Conservation (phyloP, 768 basidiomycete genomes). For the Leccinum variicolor region DNA sequence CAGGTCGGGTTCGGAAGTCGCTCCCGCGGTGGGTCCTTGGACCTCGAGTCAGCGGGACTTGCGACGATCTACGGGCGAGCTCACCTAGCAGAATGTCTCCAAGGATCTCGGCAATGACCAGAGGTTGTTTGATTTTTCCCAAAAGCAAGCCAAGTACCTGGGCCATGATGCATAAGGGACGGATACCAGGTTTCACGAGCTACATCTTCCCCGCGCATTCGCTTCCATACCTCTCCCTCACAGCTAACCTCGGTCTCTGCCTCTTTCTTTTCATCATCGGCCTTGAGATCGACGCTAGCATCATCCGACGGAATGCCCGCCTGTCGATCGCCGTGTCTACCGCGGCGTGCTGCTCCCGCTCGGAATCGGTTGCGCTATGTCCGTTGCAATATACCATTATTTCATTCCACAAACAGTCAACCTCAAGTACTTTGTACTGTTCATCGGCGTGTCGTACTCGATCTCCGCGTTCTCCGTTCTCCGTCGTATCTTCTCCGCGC, state of each 20-base stretch:
- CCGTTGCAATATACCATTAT: constrained; percentile 68
- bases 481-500: constrained; percentile 66
- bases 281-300: constrained; percentile 77
- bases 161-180: constrained; percentile 79
- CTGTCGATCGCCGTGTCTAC: constrained; percentile 66
- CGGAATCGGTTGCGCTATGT: constrained; percentile 73
- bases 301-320: constrained; percentile 76
- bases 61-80: constrained; percentile 34
- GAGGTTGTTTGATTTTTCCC: constrained; percentile 73
- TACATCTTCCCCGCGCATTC: constrained; percentile 80
- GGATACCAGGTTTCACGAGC: constrained; percentile 84
- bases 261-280: constrained; percentile 94
- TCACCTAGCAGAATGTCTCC: constrained; percentile 81
- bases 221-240: constrained; percentile 73
- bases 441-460: constrained; percentile 86
- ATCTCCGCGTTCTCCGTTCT: constrained; percentile 65
- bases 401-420: constrained; percentile 62
- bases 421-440: constrained; percentile 91
- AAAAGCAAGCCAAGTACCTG: constrained; percentile 69
- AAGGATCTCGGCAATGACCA: constrained; percentile 92
- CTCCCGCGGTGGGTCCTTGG: constrained; percentile 46
- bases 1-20: no score
- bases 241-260: constrained; percentile 85
- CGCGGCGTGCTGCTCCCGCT: constrained; percentile 85
- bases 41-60: constrained; percentile 15